Conservation (phyloP, 2,329 filamentous ascomycete genomes). For the Rutstroemia sp. region DNA sequence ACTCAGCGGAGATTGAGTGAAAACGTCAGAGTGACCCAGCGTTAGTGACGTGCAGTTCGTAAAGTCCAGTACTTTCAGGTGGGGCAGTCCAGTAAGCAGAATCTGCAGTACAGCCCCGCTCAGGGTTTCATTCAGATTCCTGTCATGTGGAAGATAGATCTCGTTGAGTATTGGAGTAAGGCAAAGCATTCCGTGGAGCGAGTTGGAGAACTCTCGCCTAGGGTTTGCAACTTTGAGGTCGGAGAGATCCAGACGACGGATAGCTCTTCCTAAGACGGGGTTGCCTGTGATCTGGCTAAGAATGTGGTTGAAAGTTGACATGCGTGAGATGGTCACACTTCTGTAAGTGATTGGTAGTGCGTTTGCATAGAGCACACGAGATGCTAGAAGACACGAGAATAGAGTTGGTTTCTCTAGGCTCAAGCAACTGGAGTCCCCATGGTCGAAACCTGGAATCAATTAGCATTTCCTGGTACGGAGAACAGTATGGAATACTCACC, state of each 20-base stretch:
- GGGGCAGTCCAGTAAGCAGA: constrained; percentile 32
- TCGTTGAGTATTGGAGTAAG: constrained; percentile 50
- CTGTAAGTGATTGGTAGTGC: constrained; percentile 68
- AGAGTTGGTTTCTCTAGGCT: constrained; percentile 63
- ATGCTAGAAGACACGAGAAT: constrained; percentile 63
- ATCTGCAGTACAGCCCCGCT: constrained; percentile 4
- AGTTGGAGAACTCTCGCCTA: constrained; percentile 1
- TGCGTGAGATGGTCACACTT: constrained; percentile 73
- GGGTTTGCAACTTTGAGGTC: not conserved
- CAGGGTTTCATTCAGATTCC: constrained; percentile 40
- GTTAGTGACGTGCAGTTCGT: constrained; percentile 4
- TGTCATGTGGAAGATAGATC: constrained; percentile 46
- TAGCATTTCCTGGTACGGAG: not conserved
- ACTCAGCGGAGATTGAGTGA: not conserved
- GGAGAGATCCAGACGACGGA: constrained; percentile 57
- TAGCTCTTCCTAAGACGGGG: constrained; percentile 60
- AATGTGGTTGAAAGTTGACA: constrained; percentile 63
- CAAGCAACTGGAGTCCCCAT: not conserved
- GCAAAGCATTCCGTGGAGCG: not conserved
- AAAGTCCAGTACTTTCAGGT: constrained; percentile 5
- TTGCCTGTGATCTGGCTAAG: constrained; percentile 54
- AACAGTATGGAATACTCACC: not conserved
- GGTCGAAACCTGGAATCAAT: not conserved
- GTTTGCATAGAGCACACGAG: constrained; percentile 59
- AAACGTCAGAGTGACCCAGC: not conserved